Evolutionary conservation across 129 eudicot species (phyloP), one percentile per base, ranked within the genome.

Genomic region (Chrysanthemum makinoi): DNA sequence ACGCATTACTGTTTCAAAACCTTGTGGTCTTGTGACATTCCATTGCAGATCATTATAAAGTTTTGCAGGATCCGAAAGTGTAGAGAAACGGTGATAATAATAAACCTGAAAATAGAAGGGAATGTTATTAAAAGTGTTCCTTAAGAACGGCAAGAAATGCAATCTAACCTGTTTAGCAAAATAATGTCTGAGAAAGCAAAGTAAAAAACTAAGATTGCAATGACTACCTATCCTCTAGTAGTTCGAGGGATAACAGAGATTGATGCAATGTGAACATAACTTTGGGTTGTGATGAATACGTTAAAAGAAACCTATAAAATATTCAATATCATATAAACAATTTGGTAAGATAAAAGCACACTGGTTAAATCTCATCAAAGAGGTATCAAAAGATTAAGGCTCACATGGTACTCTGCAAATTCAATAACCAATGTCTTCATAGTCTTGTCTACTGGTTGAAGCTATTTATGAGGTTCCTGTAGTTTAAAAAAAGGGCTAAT

Each of bases 1-100:
- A 20, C 20, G 20, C n/a, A n/a, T 1, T 66, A 91, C 97, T 54
- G 97, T 96, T 80, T 91, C 97, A 77, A 88, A 86, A 5, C 97
- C 97, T 82, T 91, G 97, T 44, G 97, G 97, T 80, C 97, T 88
- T n/a, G 94, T 86, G 62, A 91, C 86, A 71, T 91, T 91, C 97
- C 97, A 91, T 62, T 96, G 86, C 67, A 91, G 94, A 83, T 91
- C 97, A 79, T 88, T 91, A 81, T 86, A 88, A 22, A 91, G 96
- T 84, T 86, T 91, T 73, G 97, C 96, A 60, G 96, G 80, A 73
- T 91, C 97, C 63, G 94, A 82, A 68, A 84, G 83, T 55, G 96
- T 96, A 64, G 97, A 88, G 78, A 88, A 91, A 8, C 96, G 96
- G 79, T 82, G 86, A 75, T 91, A 91, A 68, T 86, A 88, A 77